A percentile compares a stretch with the other conserved stretches of the same genome.
phyloP scores from a whole-genome alignment of 805 yeast genomes.

The Yarrowia osloensis region DNA sequence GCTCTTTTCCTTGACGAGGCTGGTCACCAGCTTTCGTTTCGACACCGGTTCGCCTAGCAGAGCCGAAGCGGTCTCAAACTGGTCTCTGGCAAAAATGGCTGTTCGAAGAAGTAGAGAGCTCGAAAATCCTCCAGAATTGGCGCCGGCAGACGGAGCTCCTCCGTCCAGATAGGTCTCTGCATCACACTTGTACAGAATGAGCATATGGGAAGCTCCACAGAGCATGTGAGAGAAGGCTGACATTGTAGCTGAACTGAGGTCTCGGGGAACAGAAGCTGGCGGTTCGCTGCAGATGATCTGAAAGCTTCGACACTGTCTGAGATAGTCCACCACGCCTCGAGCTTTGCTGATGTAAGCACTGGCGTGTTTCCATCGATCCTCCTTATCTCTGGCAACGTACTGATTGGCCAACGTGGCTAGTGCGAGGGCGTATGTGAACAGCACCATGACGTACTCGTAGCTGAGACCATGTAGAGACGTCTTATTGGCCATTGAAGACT shows the following conservation, averaged over 20 bases:
- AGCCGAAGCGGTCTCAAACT: slow-evolving; percentile 39
- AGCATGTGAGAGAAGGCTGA: slow-evolving; percentile 31
- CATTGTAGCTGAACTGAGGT: slow-evolving; percentile 36
- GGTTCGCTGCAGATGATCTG: slow-evolving; percentile 17
- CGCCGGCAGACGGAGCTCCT: slow-evolving; percentile 1
- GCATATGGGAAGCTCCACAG: slow-evolving; percentile 40
- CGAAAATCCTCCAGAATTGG: slow-evolving; percentile 5
- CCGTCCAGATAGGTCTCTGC: slow-evolving; percentile 31
- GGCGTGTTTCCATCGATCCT: slow-evolving; percentile 37
- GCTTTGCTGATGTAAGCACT: slow-evolving; percentile 39
- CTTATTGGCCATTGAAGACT: slow-evolving; percentile 30
- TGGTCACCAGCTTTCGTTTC: not conserved
- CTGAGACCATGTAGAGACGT: slow-evolving; percentile 33
- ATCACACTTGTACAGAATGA: slow-evolving; percentile 38
- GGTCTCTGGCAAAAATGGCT: slow-evolving; percentile 41
- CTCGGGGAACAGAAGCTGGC: slow-evolving; percentile 36
- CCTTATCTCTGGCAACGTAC: slow-evolving; percentile 31
- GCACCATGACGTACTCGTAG: slow-evolving; percentile 37
- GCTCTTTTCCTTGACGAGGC: slow-evolving; percentile 8
- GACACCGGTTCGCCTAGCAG: slow-evolving; percentile 30
- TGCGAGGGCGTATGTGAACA: slow-evolving; percentile 36
- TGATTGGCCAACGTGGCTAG: slow-evolving; percentile 33
- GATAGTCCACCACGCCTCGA: slow-evolving; percentile 36
- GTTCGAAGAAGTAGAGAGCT: slow-evolving; percentile 39
- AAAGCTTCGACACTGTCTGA: slow-evolving; percentile 33